Evolutionary conservation across 352 stramenopile species (phyloP).

Genomic region (Phytophthora brassicae): DNA sequence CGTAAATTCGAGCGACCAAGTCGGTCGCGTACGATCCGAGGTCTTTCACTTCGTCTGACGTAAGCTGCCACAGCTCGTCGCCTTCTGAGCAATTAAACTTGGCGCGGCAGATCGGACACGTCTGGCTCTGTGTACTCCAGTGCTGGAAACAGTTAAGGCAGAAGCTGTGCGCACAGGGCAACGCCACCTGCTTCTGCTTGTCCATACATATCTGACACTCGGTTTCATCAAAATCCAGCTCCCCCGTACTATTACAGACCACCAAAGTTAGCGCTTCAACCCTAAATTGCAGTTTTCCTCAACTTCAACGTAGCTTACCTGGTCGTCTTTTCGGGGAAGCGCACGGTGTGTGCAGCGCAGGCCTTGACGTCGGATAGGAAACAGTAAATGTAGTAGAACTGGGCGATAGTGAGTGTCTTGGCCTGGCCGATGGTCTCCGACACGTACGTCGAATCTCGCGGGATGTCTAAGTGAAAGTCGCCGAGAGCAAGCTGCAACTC

Average conservation of each 20-base stretch:
- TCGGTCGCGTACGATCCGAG: constrained; percentile 78
- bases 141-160: constrained; percentile 79
- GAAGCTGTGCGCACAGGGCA: constrained; percentile 80
- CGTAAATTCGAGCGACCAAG: constrained; percentile 74
- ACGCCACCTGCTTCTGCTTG: constrained; percentile 76
- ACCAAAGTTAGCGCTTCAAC: constrained; percentile 26
- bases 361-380: constrained; percentile 76
- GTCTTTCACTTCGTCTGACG: constrained; percentile 69
- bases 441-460: constrained; percentile 25
- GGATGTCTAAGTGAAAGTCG: constrained; percentile 29
- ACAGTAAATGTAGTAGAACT: constrained; percentile 87
- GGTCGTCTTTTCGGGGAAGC: constrained; percentile 47
- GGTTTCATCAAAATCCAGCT: constrained; percentile 69
- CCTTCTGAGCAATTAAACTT: constrained; percentile 78
- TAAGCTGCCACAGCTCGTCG: constrained; percentile 75
- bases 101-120: constrained; percentile 73
- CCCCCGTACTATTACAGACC: constrained; percentile 18
- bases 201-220: constrained; percentile 88
- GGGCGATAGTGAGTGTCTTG: constrained; percentile 63
- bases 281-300: constrained; percentile 3
- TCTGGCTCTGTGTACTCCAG: constrained; percentile 80
- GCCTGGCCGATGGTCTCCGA: constrained; percentile 57
- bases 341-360: constrained; percentile 60
- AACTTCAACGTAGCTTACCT: constrained; percentile 23
- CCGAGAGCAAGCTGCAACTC: constrained; percentile 33